Conservation (phyloP, 73 alveolate species). For the Paramecium biaurelia region DNA sequence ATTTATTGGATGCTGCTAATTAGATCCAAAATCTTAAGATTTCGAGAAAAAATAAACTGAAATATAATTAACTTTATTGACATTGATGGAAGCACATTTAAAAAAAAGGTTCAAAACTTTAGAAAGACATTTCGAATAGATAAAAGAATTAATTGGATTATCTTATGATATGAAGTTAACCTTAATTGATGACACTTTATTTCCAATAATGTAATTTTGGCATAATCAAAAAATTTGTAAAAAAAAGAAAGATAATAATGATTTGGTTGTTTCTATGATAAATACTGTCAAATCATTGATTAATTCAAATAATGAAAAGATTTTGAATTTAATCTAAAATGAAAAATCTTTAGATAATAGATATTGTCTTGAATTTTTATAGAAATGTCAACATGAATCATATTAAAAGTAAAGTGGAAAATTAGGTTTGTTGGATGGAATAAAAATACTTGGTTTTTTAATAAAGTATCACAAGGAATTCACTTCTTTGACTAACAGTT, state of each 20-base stretch:
- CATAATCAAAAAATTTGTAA: not conserved
- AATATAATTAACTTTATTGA: not conserved
- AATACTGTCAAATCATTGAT: not conserved
- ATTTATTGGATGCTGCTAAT: not conserved
- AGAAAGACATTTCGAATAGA: not conserved
- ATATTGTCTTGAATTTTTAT: not conserved
- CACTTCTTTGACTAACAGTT: not conserved
- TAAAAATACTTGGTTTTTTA: not conserved
- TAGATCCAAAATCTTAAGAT: not conserved
- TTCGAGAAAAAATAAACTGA: not conserved
- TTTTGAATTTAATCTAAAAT: not conserved
- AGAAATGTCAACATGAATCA: not conserved
- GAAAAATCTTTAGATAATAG: not conserved
- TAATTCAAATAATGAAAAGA: not conserved
- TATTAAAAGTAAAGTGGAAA: not conserved
- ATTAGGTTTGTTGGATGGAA: not conserved
- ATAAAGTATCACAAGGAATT: not conserved
- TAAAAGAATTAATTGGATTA: not conserved
- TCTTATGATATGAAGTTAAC: not conserved
- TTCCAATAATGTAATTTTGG: constrained; percentile 1
- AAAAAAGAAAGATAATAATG: not conserved
- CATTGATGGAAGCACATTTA: not conserved
- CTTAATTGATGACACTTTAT: not conserved
- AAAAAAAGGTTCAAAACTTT: not conserved
- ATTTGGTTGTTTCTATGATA: not conserved